These are phyloP conservation scores for Galeopsis tetrahit DNA, from an alignment of 257 asterid genomes.

Conservation along the genomic window DNA sequence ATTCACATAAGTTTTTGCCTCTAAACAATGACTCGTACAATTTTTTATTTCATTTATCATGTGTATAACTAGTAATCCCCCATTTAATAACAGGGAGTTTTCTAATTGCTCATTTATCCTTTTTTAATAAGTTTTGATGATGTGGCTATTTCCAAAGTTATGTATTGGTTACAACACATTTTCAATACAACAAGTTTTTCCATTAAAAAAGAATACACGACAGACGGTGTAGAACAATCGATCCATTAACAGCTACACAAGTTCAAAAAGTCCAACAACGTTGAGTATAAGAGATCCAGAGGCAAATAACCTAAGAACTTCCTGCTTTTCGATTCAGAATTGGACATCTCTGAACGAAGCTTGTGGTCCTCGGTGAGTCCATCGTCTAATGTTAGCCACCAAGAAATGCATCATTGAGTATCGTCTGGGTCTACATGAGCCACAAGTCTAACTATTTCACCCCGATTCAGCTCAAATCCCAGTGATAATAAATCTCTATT, in stretches of 20 bases:
- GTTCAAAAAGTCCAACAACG: conserved; percentile 77
- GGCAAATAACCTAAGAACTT: conserved; percentile 77
- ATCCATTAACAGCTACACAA: conserved; percentile 59
- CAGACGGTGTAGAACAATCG: background rate
- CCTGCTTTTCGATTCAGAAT: conserved; percentile 65
- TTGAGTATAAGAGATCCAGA: conserved; percentile 66
- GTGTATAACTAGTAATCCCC: too few species aligned
- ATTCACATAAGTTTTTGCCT: too few species aligned
- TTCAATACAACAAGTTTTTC: background rate
- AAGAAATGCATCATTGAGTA: conserved; percentile 82
- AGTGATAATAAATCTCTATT: conserved; percentile 76
- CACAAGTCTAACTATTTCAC: conserved; percentile 70
- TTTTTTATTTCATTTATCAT: too few species aligned
- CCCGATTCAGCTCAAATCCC: conserved; percentile 86
- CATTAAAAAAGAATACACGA: background rate
- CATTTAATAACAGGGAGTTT: too few species aligned
- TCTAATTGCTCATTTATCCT: too few species aligned
- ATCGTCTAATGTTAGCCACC: conserved; percentile 84
- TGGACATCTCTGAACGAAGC: conserved; percentile 47
- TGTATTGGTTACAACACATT: background rate
- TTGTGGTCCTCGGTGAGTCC: conserved; percentile 63
- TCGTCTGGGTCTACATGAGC: conserved; percentile 89
- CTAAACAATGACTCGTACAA: too few species aligned
- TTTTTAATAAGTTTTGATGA: too few species aligned
- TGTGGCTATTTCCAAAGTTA: background rate